Conservation (phyloP, 306 rosid species). For the Quercus aquifolioides region DNA sequence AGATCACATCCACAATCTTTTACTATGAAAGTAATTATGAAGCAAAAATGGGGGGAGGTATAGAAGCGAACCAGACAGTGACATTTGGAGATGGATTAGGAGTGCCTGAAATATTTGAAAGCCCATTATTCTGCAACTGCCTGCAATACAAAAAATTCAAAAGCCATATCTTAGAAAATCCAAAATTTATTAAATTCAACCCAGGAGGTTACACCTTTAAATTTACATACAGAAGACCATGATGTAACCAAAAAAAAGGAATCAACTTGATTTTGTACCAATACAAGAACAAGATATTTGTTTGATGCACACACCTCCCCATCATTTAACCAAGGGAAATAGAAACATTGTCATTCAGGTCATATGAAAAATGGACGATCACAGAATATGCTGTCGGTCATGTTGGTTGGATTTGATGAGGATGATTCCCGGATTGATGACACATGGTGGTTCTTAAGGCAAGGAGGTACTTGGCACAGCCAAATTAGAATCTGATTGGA, state of each 20-base stretch:
- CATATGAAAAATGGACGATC: too few species aligned
- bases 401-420: too few species aligned
- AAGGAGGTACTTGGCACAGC: too few species aligned
- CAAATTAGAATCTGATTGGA: too few species aligned
- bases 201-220: background rate
- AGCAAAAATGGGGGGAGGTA: slow-evolving; percentile 20
- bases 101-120: slow-evolving; percentile 56
- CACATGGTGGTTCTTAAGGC: too few species aligned
- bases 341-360: too few species aligned
- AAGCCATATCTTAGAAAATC: slow-evolving; percentile 17
- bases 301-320: too few species aligned
- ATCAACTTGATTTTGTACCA: background rate
- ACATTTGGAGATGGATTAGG: slow-evolving; percentile 55
- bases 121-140: slow-evolving; percentile 67
- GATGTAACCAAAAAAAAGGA: background rate
- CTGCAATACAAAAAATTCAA: slow-evolving; percentile 44
- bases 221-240: background rate
- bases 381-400: too few species aligned
- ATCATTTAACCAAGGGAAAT: too few species aligned
- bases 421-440: too few species aligned
- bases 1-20: background rate
- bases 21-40: background rate
- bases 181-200: background rate
- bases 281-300: slow-evolving; percentile 11
- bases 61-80: slow-evolving; percentile 65